Conservation (phyloP, 371 early-diverging fungal genomes). For the Lichtheimia ramosa region DNA sequence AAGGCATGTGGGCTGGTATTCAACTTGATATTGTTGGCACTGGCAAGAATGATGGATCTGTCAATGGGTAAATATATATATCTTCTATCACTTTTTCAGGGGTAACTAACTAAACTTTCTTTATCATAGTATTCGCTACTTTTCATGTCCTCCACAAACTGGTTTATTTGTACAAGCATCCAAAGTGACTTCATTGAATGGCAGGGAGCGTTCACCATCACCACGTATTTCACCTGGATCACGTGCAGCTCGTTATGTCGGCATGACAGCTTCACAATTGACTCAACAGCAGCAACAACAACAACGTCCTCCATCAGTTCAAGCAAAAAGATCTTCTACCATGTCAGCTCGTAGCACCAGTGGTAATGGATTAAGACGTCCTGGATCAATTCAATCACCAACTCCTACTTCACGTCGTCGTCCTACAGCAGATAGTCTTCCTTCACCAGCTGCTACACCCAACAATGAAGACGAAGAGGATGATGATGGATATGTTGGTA, state of each 20-base stretch:
- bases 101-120: background rate
- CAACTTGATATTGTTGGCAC: conserved; percentile 67
- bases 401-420: conserved; percentile 14
- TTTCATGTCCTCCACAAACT: conserved; percentile 60
- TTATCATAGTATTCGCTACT: conserved; percentile 52
- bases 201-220: conserved; percentile 29
- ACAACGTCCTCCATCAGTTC: background rate
- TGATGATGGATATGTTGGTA: conserved; percentile 24
- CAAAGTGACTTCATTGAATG: conserved; percentile 53
- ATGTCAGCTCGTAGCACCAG: conserved; percentile 8
- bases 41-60: conserved; percentile 78
- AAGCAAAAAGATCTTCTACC: conserved; percentile 3
- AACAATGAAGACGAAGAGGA: conserved; percentile 30
- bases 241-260: conserved; percentile 60
- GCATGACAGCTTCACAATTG: conserved; percentile 60
- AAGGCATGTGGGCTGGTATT: conserved; percentile 79
- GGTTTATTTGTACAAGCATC: conserved; percentile 70
- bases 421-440: conserved; percentile 20
- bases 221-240: conserved; percentile 57
- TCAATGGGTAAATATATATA: conserved; percentile 56
- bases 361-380: conserved; percentile 1
- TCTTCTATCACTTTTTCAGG: conserved; percentile 7
- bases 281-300: conserved; percentile 36
- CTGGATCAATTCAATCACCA: conserved; percentile 15
- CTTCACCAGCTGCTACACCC: conserved; percentile 44